Percentiles rank a stretch among this genome's conserved stretches.
Evolutionary conservation across 2,329 filamentous ascomycete species (phyloP).

Genomic region (Apiospora kogelbergensis): DNA sequence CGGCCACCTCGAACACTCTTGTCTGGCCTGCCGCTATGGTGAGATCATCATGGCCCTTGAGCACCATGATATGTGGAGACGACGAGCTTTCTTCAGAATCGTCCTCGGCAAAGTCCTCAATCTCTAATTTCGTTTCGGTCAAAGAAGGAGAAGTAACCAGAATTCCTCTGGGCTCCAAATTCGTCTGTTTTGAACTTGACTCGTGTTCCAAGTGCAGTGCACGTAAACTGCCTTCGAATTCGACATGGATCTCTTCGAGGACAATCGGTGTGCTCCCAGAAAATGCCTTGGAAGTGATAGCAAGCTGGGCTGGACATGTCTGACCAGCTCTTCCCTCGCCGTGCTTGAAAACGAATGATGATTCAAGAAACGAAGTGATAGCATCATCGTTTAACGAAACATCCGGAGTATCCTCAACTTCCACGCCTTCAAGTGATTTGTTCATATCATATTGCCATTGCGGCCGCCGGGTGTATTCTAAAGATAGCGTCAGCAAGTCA

Average conservation of each 20-base stretch:
- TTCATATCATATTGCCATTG: slow-evolving; percentile 63
- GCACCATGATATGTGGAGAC: slow-evolving; percentile 29
- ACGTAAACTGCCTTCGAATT: slow-evolving; percentile 59
- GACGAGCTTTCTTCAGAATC: background rate
- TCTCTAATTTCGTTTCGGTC: slow-evolving; percentile 23
- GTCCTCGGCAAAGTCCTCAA: slow-evolving; percentile 23
- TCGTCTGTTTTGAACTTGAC: slow-evolving; percentile 13
- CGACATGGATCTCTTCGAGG: slow-evolving; percentile 51
- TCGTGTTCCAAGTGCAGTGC: slow-evolving; percentile 52
- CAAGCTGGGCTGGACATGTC: slow-evolving; percentile 55
- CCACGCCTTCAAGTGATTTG: slow-evolving; percentile 53
- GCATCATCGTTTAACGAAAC: slow-evolving; percentile 52
- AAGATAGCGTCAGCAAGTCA: slow-evolving; percentile 19
- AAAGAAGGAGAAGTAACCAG: slow-evolving; percentile 21
- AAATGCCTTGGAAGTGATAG: slow-evolving; percentile 57
- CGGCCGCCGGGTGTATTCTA: slow-evolving; percentile 53
- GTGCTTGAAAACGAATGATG: slow-evolving; percentile 57
- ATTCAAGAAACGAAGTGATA: slow-evolving; percentile 52
- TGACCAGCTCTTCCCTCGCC: slow-evolving; percentile 64
- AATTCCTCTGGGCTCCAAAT: slow-evolving; percentile 14
- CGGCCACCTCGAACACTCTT: slow-evolving; percentile 68
- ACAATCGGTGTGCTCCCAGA: slow-evolving; percentile 50
- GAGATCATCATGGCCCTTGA: slow-evolving; percentile 62
- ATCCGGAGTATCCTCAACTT: slow-evolving; percentile 43
- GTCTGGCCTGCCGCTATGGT: slow-evolving; percentile 66